Percentiles rank a stretch among this genome's conserved stretches.
Evolutionary conservation across 306 rosid genomes (phyloP).

Genomic region (Corylus heterophylla): DNA sequence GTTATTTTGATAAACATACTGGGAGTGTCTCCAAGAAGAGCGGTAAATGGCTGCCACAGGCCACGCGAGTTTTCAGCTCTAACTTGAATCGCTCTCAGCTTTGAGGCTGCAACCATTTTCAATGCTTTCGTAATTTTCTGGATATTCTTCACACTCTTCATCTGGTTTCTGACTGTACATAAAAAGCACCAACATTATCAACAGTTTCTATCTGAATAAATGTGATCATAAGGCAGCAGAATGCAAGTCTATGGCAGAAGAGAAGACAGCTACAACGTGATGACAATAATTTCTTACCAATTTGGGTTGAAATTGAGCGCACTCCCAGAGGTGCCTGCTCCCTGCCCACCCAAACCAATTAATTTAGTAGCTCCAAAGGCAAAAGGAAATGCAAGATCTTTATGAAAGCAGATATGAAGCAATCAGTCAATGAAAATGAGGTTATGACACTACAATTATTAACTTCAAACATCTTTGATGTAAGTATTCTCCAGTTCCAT

Average conservation of each 20-base stretch:
- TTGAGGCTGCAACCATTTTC: constrained; percentile 99
- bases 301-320: constrained; percentile 93
- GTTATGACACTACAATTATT: not conserved
- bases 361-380: not conserved
- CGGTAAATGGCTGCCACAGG: constrained; percentile 95
- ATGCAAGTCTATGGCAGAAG: not conserved
- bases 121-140: constrained; percentile 98
- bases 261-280: not conserved
- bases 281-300: constrained; percentile 52
- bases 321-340: constrained; percentile 66
- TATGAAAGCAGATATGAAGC: not conserved
- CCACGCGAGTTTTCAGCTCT: constrained; percentile 94
- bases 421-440: not conserved
- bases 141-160: constrained; percentile 97
- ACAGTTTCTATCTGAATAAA: not conserved
- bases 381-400: not conserved
- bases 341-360: constrained; percentile 44
- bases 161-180: constrained; percentile 74
- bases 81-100: constrained; percentile 81
- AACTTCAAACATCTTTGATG: not conserved
- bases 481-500: not conserved
- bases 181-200: constrained; percentile 20
- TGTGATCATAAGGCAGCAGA: constrained; percentile 9
- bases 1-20: constrained; percentile 45
- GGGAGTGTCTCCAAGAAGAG: constrained; percentile 88